phyloP scores from a whole-genome alignment of 441 rosid genomes.

The Pelargonium australe region DNA sequence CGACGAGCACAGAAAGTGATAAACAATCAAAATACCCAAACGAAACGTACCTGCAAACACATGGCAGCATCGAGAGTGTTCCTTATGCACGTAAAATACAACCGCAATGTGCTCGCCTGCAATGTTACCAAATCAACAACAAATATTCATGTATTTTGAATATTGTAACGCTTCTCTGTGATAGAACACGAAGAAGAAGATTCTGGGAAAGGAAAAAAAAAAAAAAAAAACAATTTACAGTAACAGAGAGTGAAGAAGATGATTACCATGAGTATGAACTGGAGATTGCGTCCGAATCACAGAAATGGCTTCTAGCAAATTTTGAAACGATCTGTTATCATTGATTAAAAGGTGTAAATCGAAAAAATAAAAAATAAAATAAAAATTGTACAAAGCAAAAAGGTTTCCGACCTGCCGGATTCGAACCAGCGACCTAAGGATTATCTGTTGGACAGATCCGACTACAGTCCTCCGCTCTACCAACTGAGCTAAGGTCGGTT shows the following conservation, averaged over 20 bases:
- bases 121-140: neutral
- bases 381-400: no score
- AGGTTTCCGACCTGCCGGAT: slow-evolving; percentile 2
- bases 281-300: neutral
- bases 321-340: neutral
- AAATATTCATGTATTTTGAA: neutral
- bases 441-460: neutral
- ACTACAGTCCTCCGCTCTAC: slow-evolving; percentile 69
- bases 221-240: slow-evolving; percentile 5
- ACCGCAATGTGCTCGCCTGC: slow-evolving; percentile 65
- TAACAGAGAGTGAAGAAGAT: neutral
- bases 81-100: slow-evolving; percentile 77
- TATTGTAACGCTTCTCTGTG: neutral
- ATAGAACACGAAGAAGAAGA: neutral
- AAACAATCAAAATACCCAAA: no score
- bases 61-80: slow-evolving; percentile 90
- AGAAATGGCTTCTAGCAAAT: neutral
- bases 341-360: neutral
- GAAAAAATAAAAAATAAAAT: no score
- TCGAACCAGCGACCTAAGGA: slow-evolving; percentile 23
- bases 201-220: neutral
- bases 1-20: neutral
- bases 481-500: slow-evolving; percentile 73
- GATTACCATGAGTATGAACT: slow-evolving; percentile 11
- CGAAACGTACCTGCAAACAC: slow-evolving; percentile 64